phyloP scores from a whole-genome alignment of 2,329 filamentous ascomycete species.

The Cladosporium colombiae region DNA sequence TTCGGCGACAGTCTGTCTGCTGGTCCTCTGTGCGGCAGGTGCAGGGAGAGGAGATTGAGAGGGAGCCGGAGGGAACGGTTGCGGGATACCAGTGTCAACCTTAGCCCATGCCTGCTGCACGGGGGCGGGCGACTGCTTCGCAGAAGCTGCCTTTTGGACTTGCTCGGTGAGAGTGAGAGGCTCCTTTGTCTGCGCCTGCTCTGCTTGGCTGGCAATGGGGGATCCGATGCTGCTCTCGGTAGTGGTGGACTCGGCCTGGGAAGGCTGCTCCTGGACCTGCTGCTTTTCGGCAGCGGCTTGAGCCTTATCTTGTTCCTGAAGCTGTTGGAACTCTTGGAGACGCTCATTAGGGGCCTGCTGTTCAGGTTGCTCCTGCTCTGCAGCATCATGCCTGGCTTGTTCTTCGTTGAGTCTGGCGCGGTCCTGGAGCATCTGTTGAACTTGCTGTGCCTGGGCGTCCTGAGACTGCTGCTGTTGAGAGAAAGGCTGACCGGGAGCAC shows the following conservation, averaged over 20 bases:
- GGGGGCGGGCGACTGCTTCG: constrained; percentile 57
- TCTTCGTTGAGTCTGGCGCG: constrained; percentile 62
- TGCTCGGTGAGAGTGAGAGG: constrained; percentile 76
- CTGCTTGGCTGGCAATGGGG: constrained; percentile 21
- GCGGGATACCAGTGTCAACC: constrained; percentile 68
- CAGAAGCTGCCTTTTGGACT: constrained; percentile 72
- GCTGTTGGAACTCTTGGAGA: constrained; percentile 79
- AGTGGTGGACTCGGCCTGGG: constrained; percentile 19
- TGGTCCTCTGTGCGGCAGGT: constrained; percentile 79
- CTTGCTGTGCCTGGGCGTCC: constrained; percentile 55
- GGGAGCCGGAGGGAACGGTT: constrained; percentile 72
- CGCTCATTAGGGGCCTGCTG: constrained; percentile 56
- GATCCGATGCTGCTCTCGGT: constrained; percentile 29
- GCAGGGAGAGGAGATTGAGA: constrained; percentile 82
- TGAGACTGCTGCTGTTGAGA: constrained; percentile 38
- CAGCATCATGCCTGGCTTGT: constrained; percentile 57
- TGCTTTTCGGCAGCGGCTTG: constrained; percentile 32
- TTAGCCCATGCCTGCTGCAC: constrained; percentile 59
- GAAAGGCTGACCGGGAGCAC: constrained; percentile 47
- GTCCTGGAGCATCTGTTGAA: constrained; percentile 62
- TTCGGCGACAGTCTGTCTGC: constrained; percentile 78
- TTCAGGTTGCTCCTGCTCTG: constrained; percentile 47
- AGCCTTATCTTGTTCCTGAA: constrained; percentile 53
- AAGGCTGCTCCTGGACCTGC: constrained; percentile 31
- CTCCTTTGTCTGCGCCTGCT: constrained; percentile 43